Conservation (phyloP, 768 basidiomycete genomes). For the Amyloporia xantha region DNA sequence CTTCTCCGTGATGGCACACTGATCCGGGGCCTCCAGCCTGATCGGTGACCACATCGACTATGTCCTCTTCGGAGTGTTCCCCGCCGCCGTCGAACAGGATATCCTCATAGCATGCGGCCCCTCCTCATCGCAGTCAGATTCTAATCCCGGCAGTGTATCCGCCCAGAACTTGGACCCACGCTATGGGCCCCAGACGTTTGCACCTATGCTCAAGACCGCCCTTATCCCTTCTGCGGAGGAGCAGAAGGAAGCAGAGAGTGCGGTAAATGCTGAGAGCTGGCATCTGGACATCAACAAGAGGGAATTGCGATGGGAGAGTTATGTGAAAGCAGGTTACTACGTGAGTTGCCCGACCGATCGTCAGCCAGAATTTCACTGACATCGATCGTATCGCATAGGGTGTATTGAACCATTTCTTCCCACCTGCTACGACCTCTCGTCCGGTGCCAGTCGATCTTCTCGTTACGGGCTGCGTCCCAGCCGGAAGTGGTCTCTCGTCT, state of each 20-base stretch:
- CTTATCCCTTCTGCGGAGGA: slow-evolving; percentile 17
- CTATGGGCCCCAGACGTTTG: slow-evolving; percentile 55
- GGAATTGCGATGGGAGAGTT: slow-evolving; percentile 78
- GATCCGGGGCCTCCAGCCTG: slow-evolving; percentile 9
- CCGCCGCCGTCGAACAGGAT: slow-evolving; percentile 79
- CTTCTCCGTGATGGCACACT: background rate
- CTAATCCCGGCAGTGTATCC: slow-evolving; percentile 45
- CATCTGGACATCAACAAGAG: slow-evolving; percentile 67
- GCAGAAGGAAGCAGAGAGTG: slow-evolving; percentile 28
- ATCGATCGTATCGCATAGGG: slow-evolving; percentile 36
- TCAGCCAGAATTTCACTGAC: background rate
- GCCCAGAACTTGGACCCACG: slow-evolving; percentile 57
- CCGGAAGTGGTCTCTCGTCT: slow-evolving; percentile 82
- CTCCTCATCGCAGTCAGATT: slow-evolving; percentile 15
- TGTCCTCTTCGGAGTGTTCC: slow-evolving; percentile 76
- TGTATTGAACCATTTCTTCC: slow-evolving; percentile 58
- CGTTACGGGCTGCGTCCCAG: slow-evolving; percentile 76
- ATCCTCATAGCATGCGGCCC: slow-evolving; percentile 73
- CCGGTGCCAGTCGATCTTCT: slow-evolving; percentile 68
- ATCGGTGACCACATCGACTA: slow-evolving; percentile 84
- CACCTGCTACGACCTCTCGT: slow-evolving; percentile 12
- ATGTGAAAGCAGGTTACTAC: slow-evolving; percentile 82
- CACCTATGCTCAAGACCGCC: slow-evolving; percentile 35
- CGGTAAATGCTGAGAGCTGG: slow-evolving; percentile 47
- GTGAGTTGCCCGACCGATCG: slow-evolving; percentile 35